phyloP scores from a whole-genome alignment of 176 grass and related monocot genomes.

The Zizania latifolia region DNA sequence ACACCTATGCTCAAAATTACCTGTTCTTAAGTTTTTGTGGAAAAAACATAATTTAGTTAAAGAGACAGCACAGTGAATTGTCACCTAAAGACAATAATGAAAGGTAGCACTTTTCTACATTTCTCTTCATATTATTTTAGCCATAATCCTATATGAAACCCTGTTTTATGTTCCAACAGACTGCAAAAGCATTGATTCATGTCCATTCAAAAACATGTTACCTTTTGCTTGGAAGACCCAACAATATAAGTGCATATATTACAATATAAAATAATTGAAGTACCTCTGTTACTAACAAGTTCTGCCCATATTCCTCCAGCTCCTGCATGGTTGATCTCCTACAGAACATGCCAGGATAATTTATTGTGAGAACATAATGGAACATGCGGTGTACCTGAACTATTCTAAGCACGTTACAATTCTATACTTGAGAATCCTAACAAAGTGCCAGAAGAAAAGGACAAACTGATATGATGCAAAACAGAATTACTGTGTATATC shows the following conservation, averaged over 20 bases:
- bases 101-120: not conserved
- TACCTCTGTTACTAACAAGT: constrained; percentile 93
- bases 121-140: not conserved
- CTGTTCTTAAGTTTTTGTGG: not conserved
- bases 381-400: not conserved
- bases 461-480: not conserved
- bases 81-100: not conserved
- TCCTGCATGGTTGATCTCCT: constrained; percentile 99
- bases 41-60: not conserved
- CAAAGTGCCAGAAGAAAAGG: not conserved
- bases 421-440: not conserved
- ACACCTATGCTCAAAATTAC: not conserved
- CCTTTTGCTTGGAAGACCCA: not conserved
- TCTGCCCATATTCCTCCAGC: constrained; percentile 97
- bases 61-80: not conserved
- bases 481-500: not conserved
- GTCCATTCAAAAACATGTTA: not conserved
- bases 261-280: constrained; percentile 4
- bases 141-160: not conserved
- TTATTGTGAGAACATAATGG: not conserved
- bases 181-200: not conserved
- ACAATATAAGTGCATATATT: not conserved
- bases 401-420: not conserved
- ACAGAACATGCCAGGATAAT: constrained; percentile 9
- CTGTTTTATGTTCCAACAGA: not conserved